A percentile compares a stretch with the other conserved stretches of the same genome.
Evolutionary conservation across 495 filamentous ascomycete genomes (phyloP).

Genomic region (Opeltia flavorubescens): DNA sequence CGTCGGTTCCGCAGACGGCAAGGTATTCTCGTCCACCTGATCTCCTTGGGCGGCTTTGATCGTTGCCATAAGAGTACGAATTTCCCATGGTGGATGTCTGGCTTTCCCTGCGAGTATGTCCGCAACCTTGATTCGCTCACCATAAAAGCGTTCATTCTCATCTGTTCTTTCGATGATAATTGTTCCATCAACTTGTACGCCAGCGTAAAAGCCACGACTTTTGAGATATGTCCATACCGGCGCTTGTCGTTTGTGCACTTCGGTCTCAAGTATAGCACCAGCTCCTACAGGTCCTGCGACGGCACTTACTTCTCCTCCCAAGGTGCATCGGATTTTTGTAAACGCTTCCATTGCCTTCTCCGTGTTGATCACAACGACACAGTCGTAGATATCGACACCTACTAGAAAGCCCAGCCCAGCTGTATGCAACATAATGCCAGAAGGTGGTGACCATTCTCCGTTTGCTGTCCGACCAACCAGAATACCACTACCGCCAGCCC

Average conservation of each 20-base stretch:
- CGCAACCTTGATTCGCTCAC: slow-evolving; percentile 51
- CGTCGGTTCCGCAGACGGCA: slow-evolving; percentile 45
- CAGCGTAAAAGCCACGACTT: slow-evolving; percentile 69
- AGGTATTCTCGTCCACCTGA: slow-evolving; percentile 46
- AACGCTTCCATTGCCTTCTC: slow-evolving; percentile 67
- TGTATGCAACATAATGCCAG: slow-evolving; percentile 77
- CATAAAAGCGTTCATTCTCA: slow-evolving; percentile 83
- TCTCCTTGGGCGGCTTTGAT: slow-evolving; percentile 79
- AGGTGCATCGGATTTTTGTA: slow-evolving; percentile 57
- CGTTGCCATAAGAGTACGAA: slow-evolving; percentile 57
- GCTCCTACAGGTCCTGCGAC: slow-evolving; percentile 68
- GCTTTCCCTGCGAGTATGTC: slow-evolving; percentile 76
- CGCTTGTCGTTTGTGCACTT: slow-evolving; percentile 51
- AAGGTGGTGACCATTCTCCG: slow-evolving; percentile 79
- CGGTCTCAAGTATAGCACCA: slow-evolving; percentile 59
- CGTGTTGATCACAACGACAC: slow-evolving; percentile 79
- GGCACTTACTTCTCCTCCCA: slow-evolving; percentile 66
- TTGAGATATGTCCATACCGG: slow-evolving; percentile 85
- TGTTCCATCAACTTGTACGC: slow-evolving; percentile 71
- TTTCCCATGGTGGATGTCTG: slow-evolving; percentile 48
- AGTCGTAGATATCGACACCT: slow-evolving; percentile 88
- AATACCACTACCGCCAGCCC: slow-evolving; percentile 73
- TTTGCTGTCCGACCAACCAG: slow-evolving; percentile 59
- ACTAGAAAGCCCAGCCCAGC: slow-evolving; percentile 76
- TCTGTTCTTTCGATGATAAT: slow-evolving; percentile 72